Conservation (phyloP, 768 basidiomycete genomes). For the Termitomyces sp. region DNA sequence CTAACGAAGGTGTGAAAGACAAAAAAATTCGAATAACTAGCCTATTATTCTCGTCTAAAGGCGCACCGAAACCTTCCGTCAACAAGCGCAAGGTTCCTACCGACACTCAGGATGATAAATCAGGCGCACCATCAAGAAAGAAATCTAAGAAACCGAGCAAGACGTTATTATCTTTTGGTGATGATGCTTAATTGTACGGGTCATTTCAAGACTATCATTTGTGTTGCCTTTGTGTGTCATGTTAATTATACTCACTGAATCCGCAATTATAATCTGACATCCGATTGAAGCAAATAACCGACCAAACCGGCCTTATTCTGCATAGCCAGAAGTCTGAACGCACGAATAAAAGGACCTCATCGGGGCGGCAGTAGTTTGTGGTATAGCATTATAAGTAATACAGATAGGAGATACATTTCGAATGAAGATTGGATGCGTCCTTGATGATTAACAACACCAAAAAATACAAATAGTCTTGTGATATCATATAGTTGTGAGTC, state of each 20-base stretch:
- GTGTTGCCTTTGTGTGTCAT: not conserved
- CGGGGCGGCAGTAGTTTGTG: too few relatives aligned
- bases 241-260: not conserved
- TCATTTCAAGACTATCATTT: too few relatives aligned
- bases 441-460: not conserved
- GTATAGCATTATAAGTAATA: not conserved
- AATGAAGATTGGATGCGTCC: too few relatives aligned
- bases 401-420: not conserved
- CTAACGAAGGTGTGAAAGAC: constrained; percentile 6
- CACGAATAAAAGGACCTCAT: not conserved
- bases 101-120: constrained; percentile 21
- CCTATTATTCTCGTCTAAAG: constrained; percentile 42
- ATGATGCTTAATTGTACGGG: constrained; percentile 39
- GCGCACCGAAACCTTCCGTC: constrained; percentile 21
- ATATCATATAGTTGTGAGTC: not conserved
- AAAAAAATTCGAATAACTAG: constrained; percentile 23
- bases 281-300: not conserved
- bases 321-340: not conserved
- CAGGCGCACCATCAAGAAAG: constrained; percentile 41
- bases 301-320: not conserved
- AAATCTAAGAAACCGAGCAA: constrained; percentile 53
- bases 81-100: constrained; percentile 40
- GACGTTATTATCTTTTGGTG: constrained; percentile 54
- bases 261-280: not conserved
- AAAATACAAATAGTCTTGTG: not conserved